Conservation (phyloP, 371 early-diverging fungal species). For the Rhizopus arrhizus region DNA sequence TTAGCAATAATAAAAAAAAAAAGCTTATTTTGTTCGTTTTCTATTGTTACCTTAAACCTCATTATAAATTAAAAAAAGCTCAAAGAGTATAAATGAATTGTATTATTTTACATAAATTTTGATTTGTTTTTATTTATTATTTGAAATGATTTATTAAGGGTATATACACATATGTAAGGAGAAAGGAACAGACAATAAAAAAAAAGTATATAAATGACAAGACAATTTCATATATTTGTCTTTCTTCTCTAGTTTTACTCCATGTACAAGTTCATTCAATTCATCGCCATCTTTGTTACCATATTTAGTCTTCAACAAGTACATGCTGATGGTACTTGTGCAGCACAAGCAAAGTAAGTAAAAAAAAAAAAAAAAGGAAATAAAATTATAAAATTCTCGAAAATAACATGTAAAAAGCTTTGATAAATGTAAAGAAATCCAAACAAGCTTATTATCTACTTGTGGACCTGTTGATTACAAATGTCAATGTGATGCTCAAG, state of each 20-base stretch:
- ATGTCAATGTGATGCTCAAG: slow-evolving; percentile 39
- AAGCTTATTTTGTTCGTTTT: no score
- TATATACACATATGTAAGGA: background rate
- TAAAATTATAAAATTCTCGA: background rate
- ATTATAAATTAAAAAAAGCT: no score
- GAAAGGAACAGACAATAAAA: background rate
- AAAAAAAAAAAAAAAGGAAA: background rate
- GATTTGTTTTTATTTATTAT: no score
- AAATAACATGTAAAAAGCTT: slow-evolving; percentile 18
- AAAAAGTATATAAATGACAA: no score
- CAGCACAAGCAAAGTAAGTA: slow-evolving; percentile 39
- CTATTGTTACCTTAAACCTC: no score
- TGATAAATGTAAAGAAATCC: slow-evolving; percentile 32
- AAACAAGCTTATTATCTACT: slow-evolving; percentile 16
- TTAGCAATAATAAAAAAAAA: no score
- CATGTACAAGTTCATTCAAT: background rate
- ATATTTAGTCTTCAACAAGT: background rate
- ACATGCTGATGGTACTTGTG: slow-evolving; percentile 18
- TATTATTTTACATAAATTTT: no score
- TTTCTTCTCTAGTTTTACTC: background rate
- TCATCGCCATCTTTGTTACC: background rate
- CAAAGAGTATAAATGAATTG: no score
- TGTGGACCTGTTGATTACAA: slow-evolving; percentile 34
- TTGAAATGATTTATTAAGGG: background rate
- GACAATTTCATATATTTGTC: background rate